Conservation (phyloP, 192 early-diverging fungal genomes). For the Entrophospora sp. region DNA sequence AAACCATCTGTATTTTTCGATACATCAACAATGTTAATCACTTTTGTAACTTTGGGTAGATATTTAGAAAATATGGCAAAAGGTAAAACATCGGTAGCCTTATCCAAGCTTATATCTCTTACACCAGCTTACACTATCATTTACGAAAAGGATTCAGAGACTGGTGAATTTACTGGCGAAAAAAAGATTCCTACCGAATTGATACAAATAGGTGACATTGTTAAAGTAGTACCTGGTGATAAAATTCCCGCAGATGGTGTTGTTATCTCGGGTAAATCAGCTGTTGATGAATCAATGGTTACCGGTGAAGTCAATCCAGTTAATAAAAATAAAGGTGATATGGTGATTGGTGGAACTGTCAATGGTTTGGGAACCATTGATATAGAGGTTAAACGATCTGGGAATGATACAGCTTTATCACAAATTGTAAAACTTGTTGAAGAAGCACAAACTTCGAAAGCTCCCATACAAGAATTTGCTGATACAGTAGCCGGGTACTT, state of each 20-base stretch:
- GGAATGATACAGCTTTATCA: conserved; percentile 78
- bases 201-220: conserved; percentile 74
- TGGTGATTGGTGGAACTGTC: conserved; percentile 90
- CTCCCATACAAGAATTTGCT: conserved; percentile 90
- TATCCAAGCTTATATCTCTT: conserved; percentile 81
- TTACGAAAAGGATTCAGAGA: conserved; percentile 35
- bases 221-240: conserved; percentile 89
- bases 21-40: conserved; percentile 83
- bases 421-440: conserved; percentile 92
- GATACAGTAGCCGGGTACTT: conserved; percentile 86
- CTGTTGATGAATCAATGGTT: conserved; percentile 92
- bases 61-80: conserved; percentile 95
- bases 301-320: conserved; percentile 88
- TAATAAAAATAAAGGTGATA: conserved; percentile 49
- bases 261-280: conserved; percentile 61
- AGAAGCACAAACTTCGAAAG: conserved; percentile 89
- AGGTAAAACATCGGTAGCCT: conserved; percentile 80
- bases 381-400: conserved; percentile 78
- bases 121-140: conserved; percentile 70
- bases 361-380: conserved; percentile 82
- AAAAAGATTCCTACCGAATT: conserved; percentile 74
- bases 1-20: conserved; percentile 87
- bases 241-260: conserved; percentile 86
- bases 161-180: conserved; percentile 46
- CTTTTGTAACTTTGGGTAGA: conserved; percentile 86